These are phyloP conservation scores for Mucor indicus DNA, from an alignment of 371 early-diverging fungal genomes.

Conservation along the genomic window DNA sequence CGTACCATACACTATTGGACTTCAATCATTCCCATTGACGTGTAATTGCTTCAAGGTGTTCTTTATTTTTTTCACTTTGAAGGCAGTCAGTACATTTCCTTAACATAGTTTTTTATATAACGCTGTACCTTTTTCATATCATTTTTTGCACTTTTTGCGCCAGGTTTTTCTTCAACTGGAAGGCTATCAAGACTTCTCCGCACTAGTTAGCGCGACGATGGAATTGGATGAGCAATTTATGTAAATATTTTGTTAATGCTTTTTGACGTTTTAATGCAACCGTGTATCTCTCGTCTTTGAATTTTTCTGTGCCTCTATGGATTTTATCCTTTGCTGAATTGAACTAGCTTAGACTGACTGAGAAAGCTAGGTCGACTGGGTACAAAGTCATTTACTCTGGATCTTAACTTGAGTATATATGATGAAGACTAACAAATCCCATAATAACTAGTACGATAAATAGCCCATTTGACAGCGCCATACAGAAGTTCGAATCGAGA, in stretches of 20 bases:
- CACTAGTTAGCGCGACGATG: conserved; percentile 63
- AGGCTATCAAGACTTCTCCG: too few relatives aligned
- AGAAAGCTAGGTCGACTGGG: conserved; percentile 45
- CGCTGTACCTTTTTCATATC: conserved; percentile 14
- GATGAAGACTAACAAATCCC: conserved; percentile 71
- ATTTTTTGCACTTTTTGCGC: conserved; percentile 12
- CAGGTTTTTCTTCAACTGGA: conserved; percentile 20
- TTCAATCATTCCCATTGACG: conserved; percentile 18
- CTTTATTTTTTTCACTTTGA: conserved; percentile 13
- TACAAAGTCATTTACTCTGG: conserved; percentile 25
- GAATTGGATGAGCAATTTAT: conserved; percentile 48
- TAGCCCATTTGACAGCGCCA: conserved; percentile 79
- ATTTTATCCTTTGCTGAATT: conserved; percentile 32
- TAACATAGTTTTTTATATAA: conserved; percentile 14
- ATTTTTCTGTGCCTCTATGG: conserved; percentile 9
- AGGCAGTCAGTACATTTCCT: conserved; percentile 9
- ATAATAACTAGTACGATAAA: conserved; percentile 60
- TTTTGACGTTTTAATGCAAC: conserved; percentile 54
- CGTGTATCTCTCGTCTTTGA: conserved; percentile 25
- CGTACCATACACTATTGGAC: conserved; percentile 9
- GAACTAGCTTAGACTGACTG: conserved; percentile 39
- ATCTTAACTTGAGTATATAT: conserved; percentile 53
- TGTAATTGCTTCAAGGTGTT: conserved; percentile 20
- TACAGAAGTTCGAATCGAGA: conserved; percentile 78
- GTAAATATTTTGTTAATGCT: conserved; percentile 66